A percentile compares a stretch with the other conserved stretches of the same genome.
Conservation (phyloP, 2,329 filamentous ascomycete species). For the Nigrospora osmanthi region DNA sequence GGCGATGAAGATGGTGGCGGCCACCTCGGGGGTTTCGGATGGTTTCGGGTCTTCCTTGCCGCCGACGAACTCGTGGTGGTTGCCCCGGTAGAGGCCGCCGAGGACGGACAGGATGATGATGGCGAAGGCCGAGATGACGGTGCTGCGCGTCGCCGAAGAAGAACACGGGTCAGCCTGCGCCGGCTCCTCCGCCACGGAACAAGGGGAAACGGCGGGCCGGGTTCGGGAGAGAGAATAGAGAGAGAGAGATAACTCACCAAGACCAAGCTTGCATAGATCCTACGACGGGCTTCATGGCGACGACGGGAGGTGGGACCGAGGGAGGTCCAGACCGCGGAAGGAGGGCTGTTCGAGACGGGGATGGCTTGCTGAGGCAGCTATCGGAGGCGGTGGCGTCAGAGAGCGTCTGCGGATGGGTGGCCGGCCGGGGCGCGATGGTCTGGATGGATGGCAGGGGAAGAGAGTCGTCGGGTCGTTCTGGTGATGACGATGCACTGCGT, state of each 20-base stretch:
- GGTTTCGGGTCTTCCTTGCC: conserved; percentile 61
- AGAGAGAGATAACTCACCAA: too few species aligned
- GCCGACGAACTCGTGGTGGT: conserved; percentile 80
- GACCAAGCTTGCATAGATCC: conserved; percentile 90
- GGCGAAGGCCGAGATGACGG: conserved; percentile 59
- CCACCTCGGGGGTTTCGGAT: conserved; percentile 68
- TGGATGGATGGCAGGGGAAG: too few species aligned
- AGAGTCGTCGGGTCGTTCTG: too few species aligned
- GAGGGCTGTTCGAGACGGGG: background rate
- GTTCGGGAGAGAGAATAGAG: too few species aligned
- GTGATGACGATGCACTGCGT: too few species aligned
- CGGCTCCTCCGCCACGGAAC: too few species aligned
- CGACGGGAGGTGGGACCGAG: conserved; percentile 5
- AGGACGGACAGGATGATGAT: conserved; percentile 57
- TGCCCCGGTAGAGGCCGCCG: conserved; percentile 66
- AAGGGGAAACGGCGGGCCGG: background rate
- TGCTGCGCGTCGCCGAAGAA: conserved; percentile 46
- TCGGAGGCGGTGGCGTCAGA: too few species aligned
- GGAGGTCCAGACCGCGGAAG: too few species aligned
- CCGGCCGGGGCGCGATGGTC: too few species aligned
- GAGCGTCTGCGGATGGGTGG: too few species aligned
- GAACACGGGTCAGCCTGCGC: too few species aligned
- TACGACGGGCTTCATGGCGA: conserved; percentile 88
- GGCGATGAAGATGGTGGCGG: conserved; percentile 77
- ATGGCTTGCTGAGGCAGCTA: too few species aligned